A percentile compares a stretch with the other conserved stretches of the same genome.
phyloP scores from a whole-genome alignment of 2,329 filamentous ascomycete genomes.

The Phaeosphaeria sp. region DNA sequence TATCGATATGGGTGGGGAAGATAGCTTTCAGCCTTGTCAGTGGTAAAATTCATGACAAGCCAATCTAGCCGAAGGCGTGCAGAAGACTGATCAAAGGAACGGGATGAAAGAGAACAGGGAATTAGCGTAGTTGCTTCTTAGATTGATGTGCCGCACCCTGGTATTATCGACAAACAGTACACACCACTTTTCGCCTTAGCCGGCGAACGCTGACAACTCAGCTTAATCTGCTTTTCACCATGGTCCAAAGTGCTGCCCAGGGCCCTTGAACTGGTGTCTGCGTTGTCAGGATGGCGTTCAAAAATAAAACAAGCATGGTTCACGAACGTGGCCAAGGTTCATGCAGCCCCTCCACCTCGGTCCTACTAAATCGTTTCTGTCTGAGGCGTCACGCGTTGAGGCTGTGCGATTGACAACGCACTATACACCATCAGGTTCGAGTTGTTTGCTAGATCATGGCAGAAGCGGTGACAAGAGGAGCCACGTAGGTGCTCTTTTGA shows the following conservation, averaged over 20 bases:
- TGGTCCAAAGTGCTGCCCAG: constrained; percentile 1
- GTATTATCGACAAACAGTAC: constrained; percentile 19
- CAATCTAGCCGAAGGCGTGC: constrained; percentile 14
- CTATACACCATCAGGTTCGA: constrained; percentile 24
- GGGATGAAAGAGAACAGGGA: constrained; percentile 3
- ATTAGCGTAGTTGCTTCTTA: background rate
- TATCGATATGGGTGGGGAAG: constrained; percentile 1
- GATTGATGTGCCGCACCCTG: constrained; percentile 19
- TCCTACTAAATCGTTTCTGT: constrained; percentile 14
- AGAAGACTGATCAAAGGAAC: constrained; percentile 10
- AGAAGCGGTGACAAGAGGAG: constrained; percentile 30
- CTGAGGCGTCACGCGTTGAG: constrained; percentile 21
- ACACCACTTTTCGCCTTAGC: constrained; percentile 6
- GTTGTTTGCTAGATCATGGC: constrained; percentile 7
- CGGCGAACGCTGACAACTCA: constrained; percentile 16
- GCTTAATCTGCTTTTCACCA: constrained; percentile 10
- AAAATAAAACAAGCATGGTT: constrained; percentile 25
- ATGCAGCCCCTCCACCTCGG: constrained; percentile 20
- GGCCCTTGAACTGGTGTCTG: constrained; percentile 16
- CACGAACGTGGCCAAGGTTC: constrained; percentile 29
- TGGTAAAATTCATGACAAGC: background rate
- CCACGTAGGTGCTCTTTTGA: constrained; percentile 33
- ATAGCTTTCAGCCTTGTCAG: constrained; percentile 16
- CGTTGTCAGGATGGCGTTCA: constrained; percentile 14
- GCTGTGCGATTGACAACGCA: constrained; percentile 31